These are phyloP conservation scores for Phalaenopsis hybrid DNA, from an alignment of 116 monocot species.

Conservation along the genomic window DNA sequence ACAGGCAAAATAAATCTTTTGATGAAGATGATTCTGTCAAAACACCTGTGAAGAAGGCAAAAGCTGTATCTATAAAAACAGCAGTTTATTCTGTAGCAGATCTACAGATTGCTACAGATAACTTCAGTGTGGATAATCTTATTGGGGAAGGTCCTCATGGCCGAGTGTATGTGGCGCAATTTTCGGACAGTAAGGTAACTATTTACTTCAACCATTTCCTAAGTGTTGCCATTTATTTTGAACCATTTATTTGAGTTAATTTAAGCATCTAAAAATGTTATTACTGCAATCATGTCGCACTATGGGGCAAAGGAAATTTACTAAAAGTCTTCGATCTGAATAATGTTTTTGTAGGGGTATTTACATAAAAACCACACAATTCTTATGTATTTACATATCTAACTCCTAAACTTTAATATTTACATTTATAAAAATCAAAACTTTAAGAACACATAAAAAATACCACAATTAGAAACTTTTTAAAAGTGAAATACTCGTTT, in stretches of 20 bases:
- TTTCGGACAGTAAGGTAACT: slow-evolving; percentile 45
- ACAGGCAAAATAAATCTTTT: slow-evolving; percentile 44
- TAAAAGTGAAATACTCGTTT: no score
- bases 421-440: no score
- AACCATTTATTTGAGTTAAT: neutral
- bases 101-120: slow-evolving; percentile 49
- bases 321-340: neutral
- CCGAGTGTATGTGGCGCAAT: slow-evolving; percentile 46
- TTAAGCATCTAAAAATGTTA: neutral
- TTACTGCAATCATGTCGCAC: neutral
- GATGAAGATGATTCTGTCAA: slow-evolving; percentile 63
- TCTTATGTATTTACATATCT: no score
- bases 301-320: neutral
- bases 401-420: no score
- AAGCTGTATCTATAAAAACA: slow-evolving; percentile 24
- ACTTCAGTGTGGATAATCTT: slow-evolving; percentile 45
- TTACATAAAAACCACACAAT: no score
- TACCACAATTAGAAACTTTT: no score
- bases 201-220: neutral
- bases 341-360: no score
- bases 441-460: no score
- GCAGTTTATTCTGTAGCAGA: slow-evolving; percentile 45
- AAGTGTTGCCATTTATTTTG: neutral
- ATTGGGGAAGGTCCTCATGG: slow-evolving; percentile 45
- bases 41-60: slow-evolving; percentile 36